Base-by-base conservation (phyloP, 1,139 yeast species). In the Saccharomycopsis hybrid region DNA sequence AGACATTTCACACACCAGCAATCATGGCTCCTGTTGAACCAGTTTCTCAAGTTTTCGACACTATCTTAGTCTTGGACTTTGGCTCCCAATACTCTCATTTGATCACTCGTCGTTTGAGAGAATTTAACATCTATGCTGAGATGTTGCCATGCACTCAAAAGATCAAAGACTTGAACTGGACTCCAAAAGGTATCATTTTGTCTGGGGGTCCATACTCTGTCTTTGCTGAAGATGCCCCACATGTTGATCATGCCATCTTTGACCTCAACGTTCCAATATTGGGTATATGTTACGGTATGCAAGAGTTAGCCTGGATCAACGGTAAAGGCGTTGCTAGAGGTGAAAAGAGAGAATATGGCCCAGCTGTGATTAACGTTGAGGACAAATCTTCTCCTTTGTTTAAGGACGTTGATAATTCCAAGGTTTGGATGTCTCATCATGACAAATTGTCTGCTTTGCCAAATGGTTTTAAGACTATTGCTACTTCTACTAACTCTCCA, bases 231-330 rank as follows among this genome's bases (percentile, higher is more conserved):
- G 97, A 83, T 59, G 88, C 97, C 56, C 99, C 99, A 48, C 99
- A 92, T 68, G 98, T 92, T 55, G 98, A 92, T 71, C 94, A 82
- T 58, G 97, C 80, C 55, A 80, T 94, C 57, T 92, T 92, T 74
- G 80, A 90, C 62, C 79, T 92, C 63, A 78, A 79, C 53, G 97
- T 92, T 41, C 99, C 99, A 58, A 85, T 92, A 64, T 76, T 92
- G 60, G 99, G 99, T 63, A 94, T 92, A 67, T 92, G 99, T 73
- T 92, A 92, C 70, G 99, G 99, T 70, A 86, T 92, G 92, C 99
- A 92, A 75, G 98, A 94, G 71, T 74, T 92, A 61, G 98, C 98
- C 50, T 92, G 97, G 97, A 85, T 90, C 65, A 88, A 87, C 68
- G 96, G 96, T 66, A 85, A 86, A 65, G 92, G 94, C 61, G 98